phyloP scores from a whole-genome alignment of 441 rosid genomes.

The California macrophylla region DNA sequence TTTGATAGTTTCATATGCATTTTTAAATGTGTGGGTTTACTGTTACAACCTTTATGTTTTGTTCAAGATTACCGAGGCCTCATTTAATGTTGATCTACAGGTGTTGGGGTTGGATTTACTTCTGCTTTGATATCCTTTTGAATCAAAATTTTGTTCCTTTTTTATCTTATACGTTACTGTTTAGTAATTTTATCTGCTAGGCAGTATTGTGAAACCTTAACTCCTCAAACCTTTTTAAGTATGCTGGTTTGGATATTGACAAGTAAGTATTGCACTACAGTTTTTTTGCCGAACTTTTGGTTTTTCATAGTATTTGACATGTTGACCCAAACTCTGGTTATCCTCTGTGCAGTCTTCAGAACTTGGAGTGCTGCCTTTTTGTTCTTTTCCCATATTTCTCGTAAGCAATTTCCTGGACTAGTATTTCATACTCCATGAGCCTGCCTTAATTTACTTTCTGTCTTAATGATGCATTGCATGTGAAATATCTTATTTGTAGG shows the following conservation, averaged over 20 bases:
- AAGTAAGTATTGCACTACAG: conserved; percentile 50
- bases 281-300: conserved; percentile 13
- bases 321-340: conserved; percentile 10
- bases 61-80: conserved; percentile 19
- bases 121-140: conserved; percentile 93
- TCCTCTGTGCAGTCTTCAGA: conserved; percentile 66
- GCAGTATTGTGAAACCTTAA: conserved; percentile 62
- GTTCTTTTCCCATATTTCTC: conserved; percentile 98
- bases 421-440: conserved; percentile 10
- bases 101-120: conserved; percentile 93
- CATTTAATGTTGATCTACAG: conserved; percentile 36
- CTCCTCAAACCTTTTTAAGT: conserved; percentile 80
- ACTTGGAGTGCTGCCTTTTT: conserved; percentile 90
- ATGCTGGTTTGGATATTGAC: conserved; percentile 94
- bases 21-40: background rate
- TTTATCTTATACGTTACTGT: conserved; percentile 4
- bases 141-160: background rate
- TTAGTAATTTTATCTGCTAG: conserved; percentile 9
- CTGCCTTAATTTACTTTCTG: background rate
- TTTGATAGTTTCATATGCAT: background rate
- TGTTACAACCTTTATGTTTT: conserved; percentile 3
- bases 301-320: conserved; percentile 11
- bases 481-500: conserved; percentile 27
- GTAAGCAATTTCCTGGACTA: conserved; percentile 39
- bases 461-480: background rate